Evolutionary conservation across 345 rosid species (phyloP).

Genomic region (Stellera chamaejasme): DNA sequence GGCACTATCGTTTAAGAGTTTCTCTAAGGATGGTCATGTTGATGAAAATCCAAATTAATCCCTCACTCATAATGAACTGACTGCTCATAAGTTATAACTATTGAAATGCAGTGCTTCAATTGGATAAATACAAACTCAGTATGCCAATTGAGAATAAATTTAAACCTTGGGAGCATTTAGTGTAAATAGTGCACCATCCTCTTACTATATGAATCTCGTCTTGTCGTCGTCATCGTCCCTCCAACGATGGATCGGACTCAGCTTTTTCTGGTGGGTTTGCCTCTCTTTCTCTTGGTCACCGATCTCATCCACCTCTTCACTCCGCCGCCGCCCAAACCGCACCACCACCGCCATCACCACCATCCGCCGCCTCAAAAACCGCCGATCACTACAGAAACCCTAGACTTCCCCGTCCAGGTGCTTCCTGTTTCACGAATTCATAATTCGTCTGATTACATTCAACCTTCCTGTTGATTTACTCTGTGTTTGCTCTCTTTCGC

Average conservation of each 20-base stretch:
- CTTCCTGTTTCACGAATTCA: neutral
- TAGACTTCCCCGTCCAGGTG: conserved; percentile 43
- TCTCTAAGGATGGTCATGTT: no score
- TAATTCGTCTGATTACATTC: neutral
- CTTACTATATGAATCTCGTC: neutral
- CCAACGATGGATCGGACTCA: conserved; percentile 46
- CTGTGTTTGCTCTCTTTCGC: conserved; percentile 4
- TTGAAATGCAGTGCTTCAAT: no score
- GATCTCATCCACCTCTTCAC: conserved; percentile 62
- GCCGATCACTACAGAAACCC: conserved; percentile 23
- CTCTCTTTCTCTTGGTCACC: conserved; percentile 50
- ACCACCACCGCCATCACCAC: conserved; percentile 29
- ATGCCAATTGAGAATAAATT: no score
- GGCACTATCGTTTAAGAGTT: no score
- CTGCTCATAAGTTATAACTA: no score
- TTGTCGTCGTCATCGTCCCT: conserved; percentile 5
- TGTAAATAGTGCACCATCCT: no score
- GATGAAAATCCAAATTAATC: no score
- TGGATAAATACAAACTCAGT: no score
- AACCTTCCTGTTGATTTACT: neutral
- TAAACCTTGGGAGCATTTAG: no score
- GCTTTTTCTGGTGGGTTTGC: conserved; percentile 48
- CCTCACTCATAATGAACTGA: no score
- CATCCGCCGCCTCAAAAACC: conserved; percentile 25
- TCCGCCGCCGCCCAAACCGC: conserved; percentile 57